phyloP scores from a whole-genome alignment of 176 grass and related monocot species.

The Oryza glumipatula region DNA sequence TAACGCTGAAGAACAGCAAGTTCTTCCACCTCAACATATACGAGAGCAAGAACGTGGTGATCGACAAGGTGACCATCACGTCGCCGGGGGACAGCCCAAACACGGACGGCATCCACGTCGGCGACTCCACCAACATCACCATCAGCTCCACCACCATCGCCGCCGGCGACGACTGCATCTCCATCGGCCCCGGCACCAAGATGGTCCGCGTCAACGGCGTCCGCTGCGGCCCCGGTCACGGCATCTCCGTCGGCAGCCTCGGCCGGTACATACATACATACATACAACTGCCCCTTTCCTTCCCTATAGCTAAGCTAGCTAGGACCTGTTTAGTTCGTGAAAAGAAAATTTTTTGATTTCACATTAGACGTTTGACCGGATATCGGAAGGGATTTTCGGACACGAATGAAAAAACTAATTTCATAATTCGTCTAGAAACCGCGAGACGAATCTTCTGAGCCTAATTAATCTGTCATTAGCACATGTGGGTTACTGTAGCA shows the following conservation, averaged over 20 bases:
- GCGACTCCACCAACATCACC: constrained; percentile 51
- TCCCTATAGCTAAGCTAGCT: no score
- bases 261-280: constrained; percentile 38
- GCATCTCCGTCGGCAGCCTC: constrained; percentile 84
- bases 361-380: no score
- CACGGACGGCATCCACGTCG: constrained; percentile 88
- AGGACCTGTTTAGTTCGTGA: no score
- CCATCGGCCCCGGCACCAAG: constrained; percentile 57
- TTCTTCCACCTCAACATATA: constrained; percentile 80
- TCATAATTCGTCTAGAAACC: no score
- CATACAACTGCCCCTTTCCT: no score
- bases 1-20: constrained; percentile 62
- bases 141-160: constrained; percentile 56
- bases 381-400: no score
- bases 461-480: no score
- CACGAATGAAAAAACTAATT: no score
- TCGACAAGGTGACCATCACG: constrained; percentile 56
- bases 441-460: no score
- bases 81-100: constrained; percentile 68
- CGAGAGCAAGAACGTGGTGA: constrained; percentile 41
- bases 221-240: constrained; percentile 68
- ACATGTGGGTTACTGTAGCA: no score
- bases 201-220: constrained; percentile 40
- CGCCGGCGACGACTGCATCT: constrained; percentile 83
- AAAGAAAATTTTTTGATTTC: no score